Conservation (phyloP, 1,284 basidiomycete species). For the Microbotryum scabiosae region DNA sequence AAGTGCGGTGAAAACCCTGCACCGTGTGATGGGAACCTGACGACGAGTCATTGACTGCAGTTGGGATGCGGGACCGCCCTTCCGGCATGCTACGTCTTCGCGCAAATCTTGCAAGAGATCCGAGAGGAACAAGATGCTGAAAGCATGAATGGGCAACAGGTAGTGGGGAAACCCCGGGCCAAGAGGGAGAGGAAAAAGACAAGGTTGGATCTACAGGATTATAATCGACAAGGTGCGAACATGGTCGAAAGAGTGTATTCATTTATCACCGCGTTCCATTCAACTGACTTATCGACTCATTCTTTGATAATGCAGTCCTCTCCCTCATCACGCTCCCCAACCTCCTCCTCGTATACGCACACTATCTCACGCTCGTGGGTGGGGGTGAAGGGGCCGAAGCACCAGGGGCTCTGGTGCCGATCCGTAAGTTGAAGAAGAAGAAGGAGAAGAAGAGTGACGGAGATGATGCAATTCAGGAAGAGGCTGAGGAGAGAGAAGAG, state of each 20-base stretch:
- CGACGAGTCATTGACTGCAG: neutral
- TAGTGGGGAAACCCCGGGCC: neutral
- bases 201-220: constrained; percentile 82
- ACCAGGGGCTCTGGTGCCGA: too few species aligned
- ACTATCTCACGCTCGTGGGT: constrained; percentile 6
- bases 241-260: too few species aligned
- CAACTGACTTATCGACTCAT: too few species aligned
- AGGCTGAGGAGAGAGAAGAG: too few species aligned
- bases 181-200: constrained; percentile 40
- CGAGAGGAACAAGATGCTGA: too few species aligned
- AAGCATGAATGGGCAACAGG: too few species aligned
- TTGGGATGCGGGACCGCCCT: constrained; percentile 90
- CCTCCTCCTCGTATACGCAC: constrained; percentile 64
- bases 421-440: too few species aligned
- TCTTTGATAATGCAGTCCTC: constrained; percentile 17
- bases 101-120: constrained; percentile 27
- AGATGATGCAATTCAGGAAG: neutral
- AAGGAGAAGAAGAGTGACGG: neutral
- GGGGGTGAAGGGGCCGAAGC: too few species aligned
- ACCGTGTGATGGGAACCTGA: constrained; percentile 1
- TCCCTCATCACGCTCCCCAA: constrained; percentile 66
- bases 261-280: too few species aligned
- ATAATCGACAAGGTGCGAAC: constrained; percentile 50
- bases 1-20: constrained; percentile 10
- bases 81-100: constrained; percentile 67